Evolutionary conservation across 1,284 basidiomycete species (phyloP), one percentile per base, ranked within the genome.

Genomic region (Sanguinoderma infundibulare): DNA sequence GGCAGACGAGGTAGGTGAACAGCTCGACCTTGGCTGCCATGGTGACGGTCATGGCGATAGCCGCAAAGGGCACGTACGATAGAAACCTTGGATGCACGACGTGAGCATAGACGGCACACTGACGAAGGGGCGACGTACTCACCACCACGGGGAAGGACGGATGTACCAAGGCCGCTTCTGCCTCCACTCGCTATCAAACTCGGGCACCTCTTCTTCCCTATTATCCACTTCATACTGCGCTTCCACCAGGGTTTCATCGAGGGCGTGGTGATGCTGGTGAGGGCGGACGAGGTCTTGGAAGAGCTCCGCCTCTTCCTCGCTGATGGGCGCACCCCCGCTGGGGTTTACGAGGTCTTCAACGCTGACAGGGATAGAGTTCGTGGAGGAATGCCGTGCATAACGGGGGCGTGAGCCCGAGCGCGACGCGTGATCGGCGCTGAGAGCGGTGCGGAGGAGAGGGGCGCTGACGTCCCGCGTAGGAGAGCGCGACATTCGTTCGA

Each of bases 121-220:
- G 32, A 24, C 14, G 49, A 22, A 8, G 12, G 49, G 32, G 28
- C 8, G 17, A 40, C 32, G 30, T 5, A 77, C 84, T 65, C 67
- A 90, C 90, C 91, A 92, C 75, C 79, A 82, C 0, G 87, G 80
- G 0, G 89, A 88, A 7, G 90, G 89, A 52, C 80, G 76, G 72
- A 77, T 89, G 83, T 87, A 91, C 89, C 89, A 91, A 0, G 88
- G 85, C 39, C 80, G 75, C 32, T 49, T 68, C 57, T 66, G 72
- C 70, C 58, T 69, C 68, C 61, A 67, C 39, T 74, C 72, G 22
- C 62, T 69, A 28, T 71, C 71, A 17, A 71, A 69, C 17, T 62
- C 69, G 20, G 57, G 61, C 47, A 73, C 72, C 17, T 73, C 73
- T n/a, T 69, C 62, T 26, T 63, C 66, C 9, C 54, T 58, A 2